Conservation (phyloP, 495 filamentous ascomycete species). For the Daldinia vernicosa region DNA sequence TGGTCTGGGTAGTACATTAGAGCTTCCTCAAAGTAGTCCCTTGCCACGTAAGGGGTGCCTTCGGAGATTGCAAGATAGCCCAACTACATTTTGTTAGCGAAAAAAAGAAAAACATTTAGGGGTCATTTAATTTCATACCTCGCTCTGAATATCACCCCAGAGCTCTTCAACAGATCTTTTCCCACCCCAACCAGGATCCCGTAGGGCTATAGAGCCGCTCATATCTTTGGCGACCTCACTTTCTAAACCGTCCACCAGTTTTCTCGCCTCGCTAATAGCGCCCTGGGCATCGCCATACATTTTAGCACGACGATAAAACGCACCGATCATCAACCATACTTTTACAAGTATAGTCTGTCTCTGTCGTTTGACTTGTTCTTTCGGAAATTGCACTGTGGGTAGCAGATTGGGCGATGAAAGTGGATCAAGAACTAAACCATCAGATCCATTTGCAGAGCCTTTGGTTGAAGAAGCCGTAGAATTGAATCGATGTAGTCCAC, state of each 20-base stretch:
- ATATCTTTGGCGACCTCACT: conserved; percentile 61
- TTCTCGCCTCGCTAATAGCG: conserved; percentile 82
- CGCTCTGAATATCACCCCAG: conserved; percentile 80
- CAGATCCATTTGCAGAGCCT: conserved; percentile 37
- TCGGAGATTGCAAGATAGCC: conserved; percentile 73
- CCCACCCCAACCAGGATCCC: conserved; percentile 74
- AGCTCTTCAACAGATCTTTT: conserved; percentile 80
- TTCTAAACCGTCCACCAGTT: conserved; percentile 67
- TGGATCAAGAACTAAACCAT: conserved; percentile 38
- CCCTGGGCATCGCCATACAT: conserved; percentile 79
- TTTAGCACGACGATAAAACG: conserved; percentile 83
- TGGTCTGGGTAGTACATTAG: conserved; percentile 78
- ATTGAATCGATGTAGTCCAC: conserved; percentile 45
- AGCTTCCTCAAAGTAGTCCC: conserved; percentile 79
- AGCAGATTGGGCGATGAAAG: conserved; percentile 46
- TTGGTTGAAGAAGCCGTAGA: conserved; percentile 42
- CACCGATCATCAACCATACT: conserved; percentile 89
- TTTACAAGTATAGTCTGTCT: conserved; percentile 71
- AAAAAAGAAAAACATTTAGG: conserved; percentile 4
- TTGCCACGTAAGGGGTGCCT: conserved; percentile 69
- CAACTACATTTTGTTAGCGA: conserved; percentile 62
- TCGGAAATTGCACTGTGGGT: conserved; percentile 60
- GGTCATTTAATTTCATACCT: conserved; percentile 58
- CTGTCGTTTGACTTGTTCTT: conserved; percentile 62
- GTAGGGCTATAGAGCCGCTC: conserved; percentile 57